Conservation (phyloP, 768 basidiomycete genomes). For the Cyathus striatus region DNA sequence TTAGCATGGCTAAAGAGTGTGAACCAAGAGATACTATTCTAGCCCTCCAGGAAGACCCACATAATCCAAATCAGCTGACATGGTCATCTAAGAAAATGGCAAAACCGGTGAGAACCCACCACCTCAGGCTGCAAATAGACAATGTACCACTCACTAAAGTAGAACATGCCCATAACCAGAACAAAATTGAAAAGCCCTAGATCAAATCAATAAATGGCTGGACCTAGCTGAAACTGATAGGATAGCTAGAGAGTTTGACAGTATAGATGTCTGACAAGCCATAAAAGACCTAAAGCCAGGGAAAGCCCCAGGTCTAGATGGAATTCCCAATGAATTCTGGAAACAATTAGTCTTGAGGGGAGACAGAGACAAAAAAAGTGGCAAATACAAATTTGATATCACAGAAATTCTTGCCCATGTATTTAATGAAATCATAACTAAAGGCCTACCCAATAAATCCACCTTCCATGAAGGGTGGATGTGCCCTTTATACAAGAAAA, state of each 20-base stretch:
- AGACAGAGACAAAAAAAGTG: slow-evolving; percentile 2
- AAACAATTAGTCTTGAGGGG: slow-evolving; percentile 8
- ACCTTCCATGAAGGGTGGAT: too few relatives aligned
- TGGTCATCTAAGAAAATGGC: too few relatives aligned
- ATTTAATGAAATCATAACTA: slow-evolving; percentile 19
- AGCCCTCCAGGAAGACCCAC: not conserved
- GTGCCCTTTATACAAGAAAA: slow-evolving; percentile 39
- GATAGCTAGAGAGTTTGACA: too few relatives aligned
- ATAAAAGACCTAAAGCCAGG: slow-evolving; percentile 10
- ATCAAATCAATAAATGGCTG: too few relatives aligned
- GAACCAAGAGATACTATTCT: not conserved
- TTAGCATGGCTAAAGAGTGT: not conserved
- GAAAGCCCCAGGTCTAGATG: slow-evolving; percentile 16
- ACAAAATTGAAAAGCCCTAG: slow-evolving; percentile 2
- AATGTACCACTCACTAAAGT: too few relatives aligned
- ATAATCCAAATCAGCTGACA: not conserved
- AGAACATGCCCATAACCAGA: not conserved
- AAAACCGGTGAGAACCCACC: not conserved
- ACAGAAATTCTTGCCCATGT: slow-evolving; percentile 5
- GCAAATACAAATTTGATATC: slow-evolving; percentile 8
- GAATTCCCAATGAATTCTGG: slow-evolving; percentile 22
- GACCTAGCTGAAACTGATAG: too few relatives aligned
- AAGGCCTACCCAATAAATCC: slow-evolving; percentile 9
- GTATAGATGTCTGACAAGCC: slow-evolving; percentile 9
- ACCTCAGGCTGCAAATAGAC: too few relatives aligned